These are phyloP conservation scores for Arachis stenosperma DNA, from an alignment of 306 rosid genomes.

Conservation along the genomic window DNA sequence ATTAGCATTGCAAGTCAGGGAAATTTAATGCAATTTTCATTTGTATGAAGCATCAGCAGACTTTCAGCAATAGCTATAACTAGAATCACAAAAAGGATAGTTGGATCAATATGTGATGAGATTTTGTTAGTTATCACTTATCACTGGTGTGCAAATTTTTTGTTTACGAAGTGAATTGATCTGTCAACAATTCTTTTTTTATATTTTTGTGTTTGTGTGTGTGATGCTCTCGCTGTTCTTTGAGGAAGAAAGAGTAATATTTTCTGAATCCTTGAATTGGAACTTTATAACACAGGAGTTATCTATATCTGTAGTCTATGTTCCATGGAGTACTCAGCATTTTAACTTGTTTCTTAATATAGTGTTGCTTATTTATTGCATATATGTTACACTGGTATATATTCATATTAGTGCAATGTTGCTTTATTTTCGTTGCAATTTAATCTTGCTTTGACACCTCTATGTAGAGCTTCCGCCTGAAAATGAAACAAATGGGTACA, in stretches of 20 bases:
- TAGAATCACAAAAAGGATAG: constrained; percentile 6
- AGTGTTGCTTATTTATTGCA: constrained; percentile 11
- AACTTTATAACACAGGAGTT: constrained; percentile 1
- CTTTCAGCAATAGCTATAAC: not conserved
- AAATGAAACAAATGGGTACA: constrained; percentile 85
- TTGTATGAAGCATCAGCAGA: constrained; percentile 20
- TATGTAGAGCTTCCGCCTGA: constrained; percentile 83
- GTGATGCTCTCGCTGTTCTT: not conserved
- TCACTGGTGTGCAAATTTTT: constrained; percentile 17
- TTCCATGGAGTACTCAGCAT: not conserved
- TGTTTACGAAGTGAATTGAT: constrained; percentile 14
- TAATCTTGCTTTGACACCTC: constrained; percentile 31
- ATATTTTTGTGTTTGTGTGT: too few species aligned
- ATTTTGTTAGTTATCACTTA: not conserved
- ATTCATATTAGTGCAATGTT: constrained; percentile 22
- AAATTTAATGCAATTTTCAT: constrained; percentile 11
- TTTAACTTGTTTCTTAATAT: constrained; percentile 1
- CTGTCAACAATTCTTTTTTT: not conserved
- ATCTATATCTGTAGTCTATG: not conserved
- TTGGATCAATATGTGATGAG: not conserved
- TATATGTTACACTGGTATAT: constrained; percentile 14
- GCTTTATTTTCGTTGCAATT: not conserved
- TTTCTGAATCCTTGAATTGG: constrained; percentile 1
- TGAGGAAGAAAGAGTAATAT: not conserved
- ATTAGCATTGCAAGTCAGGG: constrained; percentile 8